phyloP scores from a whole-genome alignment of 441 rosid genomes.

The Cnidoscolus chayamansa region DNA sequence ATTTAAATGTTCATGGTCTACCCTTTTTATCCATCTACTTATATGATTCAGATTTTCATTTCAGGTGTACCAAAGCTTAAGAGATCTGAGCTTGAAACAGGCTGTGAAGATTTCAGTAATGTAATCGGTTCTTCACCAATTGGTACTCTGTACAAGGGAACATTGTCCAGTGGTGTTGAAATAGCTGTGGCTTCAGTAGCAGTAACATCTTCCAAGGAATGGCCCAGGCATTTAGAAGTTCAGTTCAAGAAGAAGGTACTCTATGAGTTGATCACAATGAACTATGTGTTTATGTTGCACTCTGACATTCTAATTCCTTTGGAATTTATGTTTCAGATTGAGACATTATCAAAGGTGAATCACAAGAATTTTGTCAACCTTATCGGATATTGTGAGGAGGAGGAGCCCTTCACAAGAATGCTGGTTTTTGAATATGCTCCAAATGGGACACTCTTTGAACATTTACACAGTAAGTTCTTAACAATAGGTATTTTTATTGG shows the following conservation, averaged over 20 bases:
- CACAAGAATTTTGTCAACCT: slow-evolving; percentile 92
- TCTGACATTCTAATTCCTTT: slow-evolving; percentile 16
- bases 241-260: slow-evolving; percentile 75
- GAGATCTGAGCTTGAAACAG: slow-evolving; percentile 83
- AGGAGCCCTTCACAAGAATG: slow-evolving; percentile 82
- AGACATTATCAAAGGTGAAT: slow-evolving; percentile 67
- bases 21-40: slow-evolving; percentile 6
- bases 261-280: not conserved
- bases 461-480: slow-evolving; percentile 71
- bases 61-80: slow-evolving; percentile 83
- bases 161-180: slow-evolving; percentile 86
- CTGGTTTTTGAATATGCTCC: slow-evolving; percentile 96
- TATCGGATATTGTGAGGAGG: slow-evolving; percentile 79
- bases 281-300: not conserved
- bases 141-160: slow-evolving; percentile 80
- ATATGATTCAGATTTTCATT: slow-evolving; percentile 13
- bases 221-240: slow-evolving; percentile 69
- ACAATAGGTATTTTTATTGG: not conserved
- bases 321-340: slow-evolving; percentile 49
- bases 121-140: slow-evolving; percentile 71
- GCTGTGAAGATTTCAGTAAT: slow-evolving; percentile 97
- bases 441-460: slow-evolving; percentile 91
- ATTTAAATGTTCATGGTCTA: not conserved
- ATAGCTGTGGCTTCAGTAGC: slow-evolving; percentile 67
- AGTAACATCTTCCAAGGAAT: slow-evolving; percentile 45